Conservation (phyloP, 495 filamentous ascomycete genomes). For the Parachaetomium inaequale region DNA sequence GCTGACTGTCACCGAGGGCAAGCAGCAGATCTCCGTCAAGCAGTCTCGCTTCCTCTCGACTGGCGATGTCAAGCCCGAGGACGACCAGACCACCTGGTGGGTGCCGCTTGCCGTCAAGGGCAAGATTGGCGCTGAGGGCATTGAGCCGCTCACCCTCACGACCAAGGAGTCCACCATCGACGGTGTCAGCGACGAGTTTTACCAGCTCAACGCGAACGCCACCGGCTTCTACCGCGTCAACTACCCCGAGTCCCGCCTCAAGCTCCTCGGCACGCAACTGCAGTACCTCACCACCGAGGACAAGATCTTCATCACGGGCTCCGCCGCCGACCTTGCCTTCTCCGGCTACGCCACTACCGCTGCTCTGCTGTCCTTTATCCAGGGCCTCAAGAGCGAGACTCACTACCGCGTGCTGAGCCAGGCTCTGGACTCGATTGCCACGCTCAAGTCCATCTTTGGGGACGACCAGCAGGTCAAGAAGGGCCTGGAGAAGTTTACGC, state of each 20-base stretch:
- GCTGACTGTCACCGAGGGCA: slow-evolving; percentile 77
- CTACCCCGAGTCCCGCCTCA: slow-evolving; percentile 74
- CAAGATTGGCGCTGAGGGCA: slow-evolving; percentile 49
- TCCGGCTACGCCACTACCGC: slow-evolving; percentile 78
- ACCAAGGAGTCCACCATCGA: slow-evolving; percentile 69
- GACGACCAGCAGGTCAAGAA: slow-evolving; percentile 52
- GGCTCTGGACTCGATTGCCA: slow-evolving; percentile 63
- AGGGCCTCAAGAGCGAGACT: slow-evolving; percentile 74
- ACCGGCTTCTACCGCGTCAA: slow-evolving; percentile 92
- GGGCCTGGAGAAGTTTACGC: slow-evolving; percentile 69
- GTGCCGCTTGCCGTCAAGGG: slow-evolving; percentile 77
- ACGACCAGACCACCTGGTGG: slow-evolving; percentile 95
- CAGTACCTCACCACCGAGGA: slow-evolving; percentile 75
- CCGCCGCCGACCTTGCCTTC: slow-evolving; percentile 86
- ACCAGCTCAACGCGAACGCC: slow-evolving; percentile 86
- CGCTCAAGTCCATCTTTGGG: slow-evolving; percentile 49
- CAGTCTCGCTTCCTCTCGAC: slow-evolving; percentile 87
- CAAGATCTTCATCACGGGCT: slow-evolving; percentile 85
- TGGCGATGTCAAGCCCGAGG: slow-evolving; percentile 77
- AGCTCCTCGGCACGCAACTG: slow-evolving; percentile 70
- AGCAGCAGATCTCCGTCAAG: slow-evolving; percentile 72
- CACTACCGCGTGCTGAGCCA: slow-evolving; percentile 89
- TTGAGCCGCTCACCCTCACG: slow-evolving; percentile 59
- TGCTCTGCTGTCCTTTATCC: slow-evolving; percentile 72
- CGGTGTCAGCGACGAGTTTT: slow-evolving; percentile 74